A percentile compares a stretch with the other conserved stretches of the same genome.
phyloP scores from a whole-genome alignment of 257 asterid genomes.

The Capsicum chinense region DNA sequence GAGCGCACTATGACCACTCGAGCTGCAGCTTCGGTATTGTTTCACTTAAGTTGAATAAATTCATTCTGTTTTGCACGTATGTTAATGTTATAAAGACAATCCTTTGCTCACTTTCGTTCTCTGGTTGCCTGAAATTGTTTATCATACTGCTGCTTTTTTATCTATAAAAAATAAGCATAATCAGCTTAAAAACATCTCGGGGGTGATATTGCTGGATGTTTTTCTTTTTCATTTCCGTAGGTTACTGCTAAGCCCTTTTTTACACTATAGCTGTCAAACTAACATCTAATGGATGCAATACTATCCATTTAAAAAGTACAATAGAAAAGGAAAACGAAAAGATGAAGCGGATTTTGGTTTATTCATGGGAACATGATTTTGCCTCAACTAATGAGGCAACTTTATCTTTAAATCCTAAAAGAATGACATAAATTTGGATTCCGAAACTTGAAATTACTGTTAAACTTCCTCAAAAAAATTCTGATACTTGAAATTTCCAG shows the following conservation, averaged over 20 bases:
- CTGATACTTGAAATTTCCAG: neutral
- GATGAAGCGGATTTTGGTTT: neutral
- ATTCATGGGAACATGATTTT: neutral
- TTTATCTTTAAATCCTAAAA: neutral
- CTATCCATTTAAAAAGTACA: neutral
- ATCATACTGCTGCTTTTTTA: neutral
- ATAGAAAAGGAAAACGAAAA: neutral
- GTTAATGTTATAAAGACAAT: neutral
- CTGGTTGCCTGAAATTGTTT: conserved; percentile 13
- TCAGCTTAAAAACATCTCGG: conserved; percentile 21
- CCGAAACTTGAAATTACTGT: conserved; percentile 1
- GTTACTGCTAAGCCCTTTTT: conserved; percentile 13
- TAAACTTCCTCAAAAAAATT: too few species aligned
- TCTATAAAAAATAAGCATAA: conserved; percentile 7
- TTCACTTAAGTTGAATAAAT: conserved; percentile 19
- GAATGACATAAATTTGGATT: neutral
- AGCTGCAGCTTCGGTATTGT: conserved; percentile 94
- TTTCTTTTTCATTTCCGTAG: neutral
- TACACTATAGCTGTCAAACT: neutral
- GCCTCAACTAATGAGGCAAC: neutral
- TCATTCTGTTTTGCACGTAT: neutral
- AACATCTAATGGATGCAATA: neutral
- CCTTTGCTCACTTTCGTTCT: neutral
- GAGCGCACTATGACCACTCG: conserved; percentile 98
- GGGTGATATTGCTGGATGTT: neutral